These are phyloP conservation scores for Kockovaella imperatae DNA, from an alignment of 768 basidiomycete species.

Conservation along the genomic window DNA sequence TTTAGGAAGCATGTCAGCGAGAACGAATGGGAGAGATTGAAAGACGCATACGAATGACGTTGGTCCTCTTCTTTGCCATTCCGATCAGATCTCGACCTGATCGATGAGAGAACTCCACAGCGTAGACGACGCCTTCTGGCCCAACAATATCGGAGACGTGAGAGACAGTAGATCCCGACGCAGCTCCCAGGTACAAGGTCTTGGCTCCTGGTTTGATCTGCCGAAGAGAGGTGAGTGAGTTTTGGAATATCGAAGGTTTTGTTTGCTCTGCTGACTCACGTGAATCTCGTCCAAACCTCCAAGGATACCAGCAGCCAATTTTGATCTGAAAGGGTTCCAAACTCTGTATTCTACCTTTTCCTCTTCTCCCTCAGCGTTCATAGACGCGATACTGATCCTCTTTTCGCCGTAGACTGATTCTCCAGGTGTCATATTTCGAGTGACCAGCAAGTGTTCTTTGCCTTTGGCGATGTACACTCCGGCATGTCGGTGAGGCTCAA, in stretches of 20 bases:
- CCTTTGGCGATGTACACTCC: constrained; percentile 93
- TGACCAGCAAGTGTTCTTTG: constrained; percentile 94
- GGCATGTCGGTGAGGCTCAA: constrained; percentile 89
- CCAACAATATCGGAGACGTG: constrained; percentile 99
- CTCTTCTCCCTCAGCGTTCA: constrained; percentile 48
- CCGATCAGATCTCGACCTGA: constrained; percentile 96
- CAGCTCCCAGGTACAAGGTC: constrained; percentile 95
- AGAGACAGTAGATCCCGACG: constrained; percentile 93
- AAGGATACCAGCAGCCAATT: constrained; percentile 91
- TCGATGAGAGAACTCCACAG: constrained; percentile 93
- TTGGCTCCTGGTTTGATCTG: constrained; percentile 82
- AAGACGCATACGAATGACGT: constrained; percentile 70
- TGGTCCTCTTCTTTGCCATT: constrained; percentile 99
- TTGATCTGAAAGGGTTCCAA: constrained; percentile 98
- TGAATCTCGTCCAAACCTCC: constrained; percentile 90
- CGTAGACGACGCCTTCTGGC: constrained; percentile 93
- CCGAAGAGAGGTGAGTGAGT: neutral
- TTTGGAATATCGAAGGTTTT: too few species aligned
- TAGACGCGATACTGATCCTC: constrained; percentile 68
- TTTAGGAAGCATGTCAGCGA: neutral
- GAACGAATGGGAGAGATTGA: neutral
- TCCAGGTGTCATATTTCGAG: constrained; percentile 94
- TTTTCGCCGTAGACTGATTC: constrained; percentile 99
- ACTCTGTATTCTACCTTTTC: constrained; percentile 95
- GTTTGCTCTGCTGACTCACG: constrained; percentile 39